Conservation (phyloP, 768 basidiomycete species). For the Flagelloscypha sp. region DNA sequence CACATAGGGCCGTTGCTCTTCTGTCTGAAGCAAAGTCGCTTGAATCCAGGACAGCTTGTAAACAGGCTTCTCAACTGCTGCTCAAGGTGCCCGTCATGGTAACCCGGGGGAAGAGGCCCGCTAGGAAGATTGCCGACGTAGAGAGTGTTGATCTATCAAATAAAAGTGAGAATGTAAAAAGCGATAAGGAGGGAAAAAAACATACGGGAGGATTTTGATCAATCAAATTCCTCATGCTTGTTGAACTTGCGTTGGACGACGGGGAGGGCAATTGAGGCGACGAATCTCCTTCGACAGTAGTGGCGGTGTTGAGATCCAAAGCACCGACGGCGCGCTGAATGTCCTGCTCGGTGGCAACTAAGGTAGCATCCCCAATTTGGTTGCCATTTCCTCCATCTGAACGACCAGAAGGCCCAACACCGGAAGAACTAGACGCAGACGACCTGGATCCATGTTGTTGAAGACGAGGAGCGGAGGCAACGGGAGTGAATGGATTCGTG, state of each 20-base stretch:
- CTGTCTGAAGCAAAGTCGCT: conserved; percentile 88
- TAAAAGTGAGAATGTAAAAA: conserved; percentile 1
- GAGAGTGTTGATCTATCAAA: conserved; percentile 80
- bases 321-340: conserved; percentile 32
- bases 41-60: conserved; percentile 70
- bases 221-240: conserved; percentile 37
- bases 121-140: conserved; percentile 98
- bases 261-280: conserved; percentile 78
- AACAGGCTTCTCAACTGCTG: conserved; percentile 82
- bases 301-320: conserved; percentile 45
- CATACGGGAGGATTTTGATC: conserved; percentile 93
- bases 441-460: no score
- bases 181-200: conserved; percentile 11
- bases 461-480: no score
- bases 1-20: conserved; percentile 99
- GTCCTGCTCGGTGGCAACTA: conserved; percentile 20
- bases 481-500: no score
- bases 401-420: conserved; percentile 19
- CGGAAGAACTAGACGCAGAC: conserved; percentile 26
- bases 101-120: conserved; percentile 59
- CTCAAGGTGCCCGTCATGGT: conserved; percentile 76
- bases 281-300: conserved; percentile 33
- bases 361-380: no score
- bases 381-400: conserved; percentile 16
- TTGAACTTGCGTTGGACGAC: conserved; percentile 51